Percentiles rank a stretch among this genome's conserved stretches.
Conservation (phyloP, 2,329 filamentous ascomycete species). For the Metarhizium rileyi region DNA sequence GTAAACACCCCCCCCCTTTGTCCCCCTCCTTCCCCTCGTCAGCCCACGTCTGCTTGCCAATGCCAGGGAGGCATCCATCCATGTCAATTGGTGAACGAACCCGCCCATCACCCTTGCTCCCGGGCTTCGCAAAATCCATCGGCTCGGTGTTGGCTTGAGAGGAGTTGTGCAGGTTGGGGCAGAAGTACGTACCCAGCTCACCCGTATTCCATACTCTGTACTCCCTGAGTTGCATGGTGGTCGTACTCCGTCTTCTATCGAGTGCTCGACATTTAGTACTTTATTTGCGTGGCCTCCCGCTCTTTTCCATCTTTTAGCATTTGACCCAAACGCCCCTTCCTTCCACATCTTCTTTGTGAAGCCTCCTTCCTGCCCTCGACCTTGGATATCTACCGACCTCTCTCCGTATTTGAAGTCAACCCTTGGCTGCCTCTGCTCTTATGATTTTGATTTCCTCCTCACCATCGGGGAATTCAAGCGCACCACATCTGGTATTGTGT, state of each 20-base stretch:
- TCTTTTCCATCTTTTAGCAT: constrained; percentile 3
- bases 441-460: background rate
- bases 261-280: constrained; percentile 1
- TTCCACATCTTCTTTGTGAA: background rate
- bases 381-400: background rate
- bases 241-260: background rate
- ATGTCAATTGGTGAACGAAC: constrained; percentile 8
- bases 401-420: background rate
- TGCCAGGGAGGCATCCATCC: constrained; percentile 9
- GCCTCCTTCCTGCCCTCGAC: background rate
- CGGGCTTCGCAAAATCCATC: constrained; percentile 3
- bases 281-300: constrained; percentile 6
- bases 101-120: constrained; percentile 7
- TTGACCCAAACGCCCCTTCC: constrained; percentile 3
- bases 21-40: background rate
- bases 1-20: background rate
- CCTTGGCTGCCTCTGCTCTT: background rate
- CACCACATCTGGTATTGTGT: background rate
- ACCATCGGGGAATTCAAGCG: background rate
- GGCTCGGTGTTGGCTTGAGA: background rate
- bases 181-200: background rate
- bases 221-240: background rate
- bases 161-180: background rate
- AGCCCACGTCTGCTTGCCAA: background rate
- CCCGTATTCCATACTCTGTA: background rate